phyloP scores from a whole-genome alignment of 441 rosid genomes.

The Viola pubescens region DNA sequence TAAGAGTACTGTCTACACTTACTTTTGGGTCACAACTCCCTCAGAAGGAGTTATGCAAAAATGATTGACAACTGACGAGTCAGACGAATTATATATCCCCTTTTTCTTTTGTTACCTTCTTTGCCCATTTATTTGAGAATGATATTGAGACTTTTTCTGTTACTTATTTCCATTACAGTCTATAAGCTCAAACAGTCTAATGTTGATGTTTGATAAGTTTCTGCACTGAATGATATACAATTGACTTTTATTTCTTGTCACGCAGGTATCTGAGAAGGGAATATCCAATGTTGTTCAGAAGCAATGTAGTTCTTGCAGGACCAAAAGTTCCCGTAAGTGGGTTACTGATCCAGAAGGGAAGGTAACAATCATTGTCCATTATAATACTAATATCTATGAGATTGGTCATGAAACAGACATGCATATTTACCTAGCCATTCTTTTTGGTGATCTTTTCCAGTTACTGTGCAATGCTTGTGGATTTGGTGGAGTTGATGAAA shows the following conservation, averaged over 20 bases:
- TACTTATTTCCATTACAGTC: not conserved
- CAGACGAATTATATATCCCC: not conserved
- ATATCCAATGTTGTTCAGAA: conserved; percentile 11
- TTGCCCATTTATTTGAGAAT: not conserved
- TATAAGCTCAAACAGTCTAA: not conserved
- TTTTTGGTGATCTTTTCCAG: conserved; percentile 12
- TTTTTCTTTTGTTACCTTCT: not conserved
- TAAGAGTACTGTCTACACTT: too few species aligned
- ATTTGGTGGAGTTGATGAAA: not conserved
- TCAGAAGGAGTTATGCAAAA: not conserved
- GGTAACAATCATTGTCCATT: conserved; percentile 10
- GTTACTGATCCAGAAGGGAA: conserved; percentile 2
- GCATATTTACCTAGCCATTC: not conserved
- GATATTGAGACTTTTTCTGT: not conserved
- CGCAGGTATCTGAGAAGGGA: conserved; percentile 15
- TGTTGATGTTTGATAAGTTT: conserved; percentile 1
- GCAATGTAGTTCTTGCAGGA: conserved; percentile 11
- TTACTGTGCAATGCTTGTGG: conserved; percentile 14
- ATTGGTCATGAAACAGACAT: not conserved
- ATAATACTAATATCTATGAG: not conserved
- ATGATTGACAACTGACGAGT: not conserved
- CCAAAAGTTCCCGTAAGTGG: conserved; percentile 2
- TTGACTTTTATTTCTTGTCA: conserved; percentile 2
- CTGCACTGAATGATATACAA: not conserved
- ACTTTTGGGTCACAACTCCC: too few species aligned